phyloP scores from a whole-genome alignment of 352 stramenopile species.

The Bremia lactucae region DNA sequence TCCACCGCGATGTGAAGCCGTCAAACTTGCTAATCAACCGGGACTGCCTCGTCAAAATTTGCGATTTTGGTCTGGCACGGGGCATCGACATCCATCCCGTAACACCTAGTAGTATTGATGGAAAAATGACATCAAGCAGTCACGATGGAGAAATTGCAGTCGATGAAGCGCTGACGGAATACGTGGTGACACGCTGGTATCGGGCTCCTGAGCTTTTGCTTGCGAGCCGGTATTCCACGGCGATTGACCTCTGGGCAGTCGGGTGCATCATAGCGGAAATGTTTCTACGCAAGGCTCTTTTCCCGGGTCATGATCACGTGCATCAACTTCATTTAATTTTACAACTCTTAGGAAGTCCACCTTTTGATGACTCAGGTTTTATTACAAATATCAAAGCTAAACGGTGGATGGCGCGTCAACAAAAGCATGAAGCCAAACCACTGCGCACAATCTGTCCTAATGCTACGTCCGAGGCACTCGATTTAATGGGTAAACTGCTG shows the following conservation, averaged over 20 bases:
- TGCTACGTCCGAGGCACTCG: conserved; percentile 50
- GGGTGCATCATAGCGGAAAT: conserved; percentile 99
- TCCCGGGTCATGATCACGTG: conserved; percentile 76
- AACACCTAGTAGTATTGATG: conserved; percentile 17
- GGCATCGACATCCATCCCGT: conserved; percentile 39
- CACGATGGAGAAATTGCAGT: conserved; percentile 26
- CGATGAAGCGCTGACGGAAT: conserved; percentile 74
- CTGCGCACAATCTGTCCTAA: conserved; percentile 41
- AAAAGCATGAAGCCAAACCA: conserved; percentile 41
- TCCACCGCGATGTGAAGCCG: conserved; percentile 92
- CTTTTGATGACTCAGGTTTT: conserved; percentile 57
- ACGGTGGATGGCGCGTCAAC: conserved; percentile 71
- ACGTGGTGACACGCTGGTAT: conserved; percentile 92
- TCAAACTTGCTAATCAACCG: conserved; percentile 94
- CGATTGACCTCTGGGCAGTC: conserved; percentile 93
- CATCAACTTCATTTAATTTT: conserved; percentile 86
- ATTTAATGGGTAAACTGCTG: conserved; percentile 82
- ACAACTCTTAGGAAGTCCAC: conserved; percentile 55
- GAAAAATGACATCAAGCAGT: conserved; percentile 18
- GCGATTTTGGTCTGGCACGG: conserved; percentile 83
- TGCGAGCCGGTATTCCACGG: conserved; percentile 90
- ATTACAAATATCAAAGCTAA: conserved; percentile 79
- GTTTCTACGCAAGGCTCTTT: conserved; percentile 79
- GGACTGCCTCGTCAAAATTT: conserved; percentile 85
- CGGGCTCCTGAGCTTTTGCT: conserved; percentile 89